Base-by-base conservation (phyloP, 78 protist species). In the Pelomyxa schiedti region DNA sequence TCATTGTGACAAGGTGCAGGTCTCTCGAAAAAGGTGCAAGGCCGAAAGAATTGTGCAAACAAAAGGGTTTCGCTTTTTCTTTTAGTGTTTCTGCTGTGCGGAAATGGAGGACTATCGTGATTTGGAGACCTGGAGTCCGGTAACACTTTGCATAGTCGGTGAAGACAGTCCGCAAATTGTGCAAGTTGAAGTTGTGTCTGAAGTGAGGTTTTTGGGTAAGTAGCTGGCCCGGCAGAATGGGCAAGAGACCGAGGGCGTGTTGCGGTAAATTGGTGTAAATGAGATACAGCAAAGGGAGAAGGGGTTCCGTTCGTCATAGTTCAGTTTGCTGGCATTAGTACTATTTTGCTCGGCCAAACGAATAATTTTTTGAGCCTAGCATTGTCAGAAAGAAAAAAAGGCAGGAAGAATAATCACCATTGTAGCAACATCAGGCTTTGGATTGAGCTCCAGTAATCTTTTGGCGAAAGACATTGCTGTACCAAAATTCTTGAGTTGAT, bases 241-340 rank as follows among this genome's bases (percentile, higher is more conserved):
- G 78, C 95, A 93, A 64, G 30, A 67, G 66, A 77, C 41, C 39
- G 36, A 28, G 28, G 83, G 75, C 2, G 84, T 37, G 65, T 95
- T 95, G 28, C 66, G 63, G 83, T 94, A 94, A 75, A 94, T 87
- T 68, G 97, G 95, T 7, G 36, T 38, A 24, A 73, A 16, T 4
- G 88, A 37, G 28, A 0, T 58, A 53, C 71, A 69, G 79, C 95
- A 92, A 37, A 90, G 43, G 35, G 66, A 86, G 69, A 95, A 95
- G 42, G 98, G 96, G 72, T 95, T 93, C 52, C 84, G 84, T 73
- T 81, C 93, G 76, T 93, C 93, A 69, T 95, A 95, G 42, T 78
- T 32, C 28, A 88, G 28, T 7, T 42, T 36, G 36, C 6, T 8
- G 22, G 65, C 52, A 75, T 87, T 77, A 4, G 65, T 41, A 28